Evolutionary conservation across 805 yeast genomes (phyloP).

Genomic region (Blastobotrys attinorum): DNA sequence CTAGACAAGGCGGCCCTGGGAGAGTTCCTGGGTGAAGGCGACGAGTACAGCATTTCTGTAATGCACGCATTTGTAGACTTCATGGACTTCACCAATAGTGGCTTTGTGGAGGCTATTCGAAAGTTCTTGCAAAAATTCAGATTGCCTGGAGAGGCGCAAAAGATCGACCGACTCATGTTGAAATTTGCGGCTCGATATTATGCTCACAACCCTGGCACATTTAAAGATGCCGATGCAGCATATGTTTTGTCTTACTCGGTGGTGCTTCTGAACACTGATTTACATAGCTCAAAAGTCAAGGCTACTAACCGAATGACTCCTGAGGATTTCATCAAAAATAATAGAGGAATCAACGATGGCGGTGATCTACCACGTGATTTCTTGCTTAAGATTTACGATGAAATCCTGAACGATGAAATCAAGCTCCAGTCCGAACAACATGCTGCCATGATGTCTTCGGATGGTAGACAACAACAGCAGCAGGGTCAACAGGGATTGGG

Average conservation of each 20-base stretch:
- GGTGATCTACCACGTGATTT: constrained; percentile 71
- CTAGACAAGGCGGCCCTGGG: constrained; percentile 81
- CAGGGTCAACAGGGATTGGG: constrained; percentile 24
- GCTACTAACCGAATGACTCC: constrained; percentile 62
- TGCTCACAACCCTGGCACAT: constrained; percentile 79
- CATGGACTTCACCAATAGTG: constrained; percentile 62
- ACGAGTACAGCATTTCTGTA: constrained; percentile 62
- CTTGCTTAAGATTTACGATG: constrained; percentile 61
- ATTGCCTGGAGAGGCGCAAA: constrained; percentile 97
- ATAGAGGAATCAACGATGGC: constrained; percentile 88
- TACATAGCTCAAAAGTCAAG: constrained; percentile 81
- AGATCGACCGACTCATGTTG: constrained; percentile 92
- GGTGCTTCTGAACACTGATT: constrained; percentile 88
- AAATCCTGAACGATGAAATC: constrained; percentile 78
- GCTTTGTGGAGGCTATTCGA: constrained; percentile 83
- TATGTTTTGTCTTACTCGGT: constrained; percentile 89
- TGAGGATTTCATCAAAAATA: constrained; percentile 80
- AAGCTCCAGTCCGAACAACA: constrained; percentile 90
- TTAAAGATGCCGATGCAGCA: constrained; percentile 90
- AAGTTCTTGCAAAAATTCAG: constrained; percentile 79
- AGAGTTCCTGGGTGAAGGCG: constrained; percentile 87
- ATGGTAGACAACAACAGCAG: constrained; percentile 29
- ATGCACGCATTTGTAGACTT: constrained; percentile 92
- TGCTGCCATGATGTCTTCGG: constrained; percentile 71
- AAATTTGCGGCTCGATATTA: constrained; percentile 91